Evolutionary conservation across 805 yeast genomes (phyloP).

Genomic region (Yarrowia keelungensis): DNA sequence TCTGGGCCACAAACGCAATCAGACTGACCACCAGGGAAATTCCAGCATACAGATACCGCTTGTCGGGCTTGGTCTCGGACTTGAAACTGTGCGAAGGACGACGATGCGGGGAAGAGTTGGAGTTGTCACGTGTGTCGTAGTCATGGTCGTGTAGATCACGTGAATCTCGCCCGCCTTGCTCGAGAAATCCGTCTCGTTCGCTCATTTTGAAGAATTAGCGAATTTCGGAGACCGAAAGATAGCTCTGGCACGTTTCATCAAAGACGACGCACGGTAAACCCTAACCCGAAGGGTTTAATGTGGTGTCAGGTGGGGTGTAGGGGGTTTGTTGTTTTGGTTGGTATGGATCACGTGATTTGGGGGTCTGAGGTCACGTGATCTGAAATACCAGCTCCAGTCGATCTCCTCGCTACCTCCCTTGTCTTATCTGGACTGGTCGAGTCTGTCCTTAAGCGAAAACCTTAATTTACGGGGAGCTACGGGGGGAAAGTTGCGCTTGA

Average conservation of each 20-base stretch:
- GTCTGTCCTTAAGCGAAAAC: slow-evolving; percentile 2
- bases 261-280: slow-evolving; percentile 11
- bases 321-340: too few relatives aligned
- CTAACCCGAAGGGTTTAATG: slow-evolving; percentile 35
- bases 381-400: not conserved
- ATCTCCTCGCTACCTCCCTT: not conserved
- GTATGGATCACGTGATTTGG: not conserved
- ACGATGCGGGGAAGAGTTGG: not conserved
- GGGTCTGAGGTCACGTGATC: not conserved
- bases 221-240: slow-evolving; percentile 19
- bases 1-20: slow-evolving; percentile 74
- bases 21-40: slow-evolving; percentile 58
- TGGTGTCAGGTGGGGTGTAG: not conserved
- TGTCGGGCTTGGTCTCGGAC: slow-evolving; percentile 42
- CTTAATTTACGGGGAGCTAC: not conserved
- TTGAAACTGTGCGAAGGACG: slow-evolving; percentile 20
- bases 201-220: not conserved
- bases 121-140: slow-evolving; percentile 13
- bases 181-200: slow-evolving; percentile 34
- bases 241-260: not conserved
- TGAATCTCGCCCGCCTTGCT: slow-evolving; percentile 9
- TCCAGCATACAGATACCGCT: slow-evolving; percentile 55
- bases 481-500: not conserved
- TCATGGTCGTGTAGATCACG: slow-evolving; percentile 2
- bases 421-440: not conserved